Evolutionary conservation across 441 rosid genomes (phyloP).

Genomic region (Eutrema salsugineum): DNA sequence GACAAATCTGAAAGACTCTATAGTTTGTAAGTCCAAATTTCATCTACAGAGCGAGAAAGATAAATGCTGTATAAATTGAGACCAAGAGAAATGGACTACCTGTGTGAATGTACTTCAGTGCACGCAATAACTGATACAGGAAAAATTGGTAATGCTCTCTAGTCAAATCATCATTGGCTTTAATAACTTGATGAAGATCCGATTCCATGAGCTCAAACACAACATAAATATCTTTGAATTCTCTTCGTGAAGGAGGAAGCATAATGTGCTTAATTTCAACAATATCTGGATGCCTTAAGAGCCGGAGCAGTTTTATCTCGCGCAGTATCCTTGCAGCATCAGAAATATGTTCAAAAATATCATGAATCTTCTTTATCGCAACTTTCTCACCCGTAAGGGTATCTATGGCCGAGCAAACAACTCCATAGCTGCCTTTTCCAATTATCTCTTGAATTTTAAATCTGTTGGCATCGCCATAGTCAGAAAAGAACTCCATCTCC

Average conservation of each 20-base stretch:
- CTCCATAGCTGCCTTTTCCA: constrained; percentile 78
- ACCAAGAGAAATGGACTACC: constrained; percentile 24
- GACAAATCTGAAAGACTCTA: background rate
- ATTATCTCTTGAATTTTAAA: constrained; percentile 63
- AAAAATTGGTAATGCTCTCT: constrained; percentile 77
- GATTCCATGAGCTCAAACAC: constrained; percentile 85
- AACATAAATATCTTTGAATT: constrained; percentile 71
- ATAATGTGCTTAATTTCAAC: constrained; percentile 76
- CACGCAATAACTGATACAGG: constrained; percentile 71
- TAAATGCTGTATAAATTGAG: background rate
- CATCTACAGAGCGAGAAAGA: background rate
- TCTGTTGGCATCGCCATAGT: constrained; percentile 71
- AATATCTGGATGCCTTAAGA: constrained; percentile 68
- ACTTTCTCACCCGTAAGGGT: constrained; percentile 50
- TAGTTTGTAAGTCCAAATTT: background rate
- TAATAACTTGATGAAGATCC: constrained; percentile 77
- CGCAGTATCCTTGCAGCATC: constrained; percentile 73
- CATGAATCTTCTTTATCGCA: constrained; percentile 49
- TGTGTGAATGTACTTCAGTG: constrained; percentile 56
- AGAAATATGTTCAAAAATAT: constrained; percentile 59
- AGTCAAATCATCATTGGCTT: constrained; percentile 76
- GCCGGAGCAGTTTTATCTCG: constrained; percentile 65
- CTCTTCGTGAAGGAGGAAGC: constrained; percentile 73
- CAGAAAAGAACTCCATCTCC: constrained; percentile 75
- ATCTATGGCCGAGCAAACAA: constrained; percentile 70